Conservation (phyloP, 805 yeast genomes). For the Zygosaccharomyces pseudorouxii region DNA sequence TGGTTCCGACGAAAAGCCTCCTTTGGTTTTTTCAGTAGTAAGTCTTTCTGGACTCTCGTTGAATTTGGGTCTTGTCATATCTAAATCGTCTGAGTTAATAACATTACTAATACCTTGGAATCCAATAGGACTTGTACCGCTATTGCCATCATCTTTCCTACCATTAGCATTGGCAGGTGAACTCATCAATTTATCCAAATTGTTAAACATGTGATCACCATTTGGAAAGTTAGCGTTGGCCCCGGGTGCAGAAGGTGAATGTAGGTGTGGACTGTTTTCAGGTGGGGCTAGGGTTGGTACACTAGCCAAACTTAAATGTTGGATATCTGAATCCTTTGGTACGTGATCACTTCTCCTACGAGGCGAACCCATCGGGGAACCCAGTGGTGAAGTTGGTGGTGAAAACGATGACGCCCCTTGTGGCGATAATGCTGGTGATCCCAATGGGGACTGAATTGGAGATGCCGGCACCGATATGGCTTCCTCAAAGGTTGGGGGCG, state of each 20-base stretch:
- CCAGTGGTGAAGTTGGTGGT: background rate
- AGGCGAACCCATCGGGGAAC: conserved; percentile 1
- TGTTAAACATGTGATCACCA: conserved; percentile 15
- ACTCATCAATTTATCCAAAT: conserved; percentile 21
- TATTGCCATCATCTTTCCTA: background rate
- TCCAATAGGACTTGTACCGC: background rate
- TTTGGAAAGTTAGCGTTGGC: conserved; percentile 7
- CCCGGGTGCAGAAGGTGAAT: background rate
- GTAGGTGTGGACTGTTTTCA: background rate
- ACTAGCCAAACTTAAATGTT: background rate
- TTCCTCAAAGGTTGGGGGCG: conserved; percentile 62
- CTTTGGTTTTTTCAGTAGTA: background rate
- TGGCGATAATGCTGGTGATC: conserved; percentile 12
- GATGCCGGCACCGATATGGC: conserved; percentile 50
- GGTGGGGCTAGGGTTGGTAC: conserved; percentile 3
- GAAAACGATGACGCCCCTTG: background rate
- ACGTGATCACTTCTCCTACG: background rate
- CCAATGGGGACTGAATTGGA: conserved; percentile 32
- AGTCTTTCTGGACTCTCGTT: background rate
- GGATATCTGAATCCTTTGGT: conserved; percentile 1
- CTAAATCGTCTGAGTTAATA: conserved; percentile 3
- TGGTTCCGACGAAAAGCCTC: conserved; percentile 21
- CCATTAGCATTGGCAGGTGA: conserved; percentile 5
- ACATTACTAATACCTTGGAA: background rate
- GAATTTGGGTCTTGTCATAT: conserved; percentile 2